phyloP scores from a whole-genome alignment of 2,329 filamentous ascomycete species.

The Hypoxylon rubiginosum region DNA sequence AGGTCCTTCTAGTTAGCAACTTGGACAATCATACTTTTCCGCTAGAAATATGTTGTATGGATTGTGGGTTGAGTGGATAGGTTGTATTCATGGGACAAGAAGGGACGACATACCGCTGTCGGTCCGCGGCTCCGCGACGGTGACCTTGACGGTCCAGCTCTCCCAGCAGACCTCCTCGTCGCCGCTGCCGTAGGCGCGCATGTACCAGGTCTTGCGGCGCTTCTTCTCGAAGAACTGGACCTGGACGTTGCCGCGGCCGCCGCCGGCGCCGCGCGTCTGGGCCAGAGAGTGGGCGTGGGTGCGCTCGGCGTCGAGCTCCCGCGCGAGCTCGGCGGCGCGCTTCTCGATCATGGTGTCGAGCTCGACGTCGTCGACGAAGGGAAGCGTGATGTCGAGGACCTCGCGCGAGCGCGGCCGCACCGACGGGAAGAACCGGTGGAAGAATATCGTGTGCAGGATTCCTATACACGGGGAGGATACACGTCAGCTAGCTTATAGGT shows the following conservation, averaged over 20 bases:
- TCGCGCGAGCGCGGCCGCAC: conserved; percentile 86
- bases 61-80: too few species aligned
- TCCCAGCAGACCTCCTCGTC: conserved; percentile 99
- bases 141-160: conserved; percentile 92
- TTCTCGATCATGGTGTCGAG: conserved; percentile 95
- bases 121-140: conserved; percentile 88
- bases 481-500: conserved; percentile 22
- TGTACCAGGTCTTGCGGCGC: conserved; percentile 83
- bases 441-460: conserved; percentile 97
- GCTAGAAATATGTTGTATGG: too few species aligned
- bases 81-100: conserved; percentile 2
- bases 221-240: conserved; percentile 97
- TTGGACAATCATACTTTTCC: too few species aligned
- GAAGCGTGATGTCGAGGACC: conserved; percentile 89
- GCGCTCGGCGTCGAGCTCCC: conserved; percentile 77
- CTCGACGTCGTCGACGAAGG: conserved; percentile 89
- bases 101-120: conserved; percentile 78
- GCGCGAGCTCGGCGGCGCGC: conserved; percentile 82
- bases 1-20: conserved; percentile 18
- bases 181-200: conserved; percentile 64
- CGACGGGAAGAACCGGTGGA: conserved; percentile 95
- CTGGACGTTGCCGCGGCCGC: conserved; percentile 81
- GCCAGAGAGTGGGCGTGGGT: conserved; percentile 39
- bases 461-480: conserved; percentile 67
- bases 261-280: conserved; percentile 50